Evolutionary conservation across 345 rosid species (phyloP), one percentile per base, ranked within the genome.

Genomic region (Geranium brycei): DNA sequence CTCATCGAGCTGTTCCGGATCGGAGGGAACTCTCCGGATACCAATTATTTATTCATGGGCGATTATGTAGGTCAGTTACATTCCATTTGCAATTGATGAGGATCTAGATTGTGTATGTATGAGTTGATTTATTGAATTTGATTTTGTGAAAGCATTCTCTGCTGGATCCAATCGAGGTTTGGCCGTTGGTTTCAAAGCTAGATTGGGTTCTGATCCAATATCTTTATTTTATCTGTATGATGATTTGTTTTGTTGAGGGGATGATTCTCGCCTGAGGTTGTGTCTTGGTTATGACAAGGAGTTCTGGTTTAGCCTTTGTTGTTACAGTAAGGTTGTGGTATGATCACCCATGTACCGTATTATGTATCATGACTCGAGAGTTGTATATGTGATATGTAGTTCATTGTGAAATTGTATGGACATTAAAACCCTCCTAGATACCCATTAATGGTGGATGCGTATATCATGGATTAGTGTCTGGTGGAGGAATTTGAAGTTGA

Each of bases 11-110:
- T 93, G 31, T 93, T 93, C 68, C 77, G 87, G 60, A 93, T 93
- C 61, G 99, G 99, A 30, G 99, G 99, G 70, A 86, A 85, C 74
- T 77, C 99, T 7, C 99, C 99, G 1, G 97, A 90, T 66, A 93
- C 99, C 1, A 93, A 93, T 69, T 93, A 93, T 69, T 95, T 93
- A 78, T 93, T 93, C 73, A 93, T 93, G 99, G 99, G 99, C 17
- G 99, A 93, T 69, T 93, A 93, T 69, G 99, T 93, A 66, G 99
- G 99, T 88, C 67, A 64, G 96, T 81, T 62, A 16, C n/a, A n/a
- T n/a, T n/a, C n/a, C n/a, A n/a, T n/a, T n/a, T 1, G 64, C 30
- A 19, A 58, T 17, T 57, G 23, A 19, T 58, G n/a, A 47, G 47
- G 38, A 59, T 51, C 17, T 19, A 18, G 41, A 19, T 15, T 53